A percentile compares a stretch with the other conserved stretches of the same genome.
These are phyloP conservation scores for Agarophyton chilense DNA, from an alignment of 23 red algal genomes.

Conservation along the genomic window DNA sequence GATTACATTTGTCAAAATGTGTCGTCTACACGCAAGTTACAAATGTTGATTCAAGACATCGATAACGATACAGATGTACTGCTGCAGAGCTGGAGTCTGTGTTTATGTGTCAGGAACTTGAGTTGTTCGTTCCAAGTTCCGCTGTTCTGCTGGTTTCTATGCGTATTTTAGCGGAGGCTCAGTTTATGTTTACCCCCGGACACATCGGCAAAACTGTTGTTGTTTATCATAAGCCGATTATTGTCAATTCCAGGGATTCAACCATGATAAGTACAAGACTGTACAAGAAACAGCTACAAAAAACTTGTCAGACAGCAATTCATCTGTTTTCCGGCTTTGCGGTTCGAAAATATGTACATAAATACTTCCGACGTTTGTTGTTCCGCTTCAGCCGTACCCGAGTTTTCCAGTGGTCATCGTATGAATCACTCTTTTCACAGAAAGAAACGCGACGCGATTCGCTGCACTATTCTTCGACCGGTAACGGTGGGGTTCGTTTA, in stretches of 20 bases:
- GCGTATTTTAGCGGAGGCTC: background rate
- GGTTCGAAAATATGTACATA: background rate
- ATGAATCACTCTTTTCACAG: background rate
- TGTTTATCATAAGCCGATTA: background rate
- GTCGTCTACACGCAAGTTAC: background rate
- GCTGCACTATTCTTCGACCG: background rate
- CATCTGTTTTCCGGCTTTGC: background rate
- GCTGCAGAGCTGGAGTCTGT: background rate
- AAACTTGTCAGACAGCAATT: background rate
- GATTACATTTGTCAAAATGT: background rate
- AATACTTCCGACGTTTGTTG: background rate
- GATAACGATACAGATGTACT: constrained; percentile 8
- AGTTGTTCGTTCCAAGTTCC: background rate
- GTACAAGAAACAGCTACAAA: background rate
- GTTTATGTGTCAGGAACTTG: background rate
- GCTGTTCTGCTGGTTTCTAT: background rate
- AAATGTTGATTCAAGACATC: background rate
- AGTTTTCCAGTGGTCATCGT: background rate
- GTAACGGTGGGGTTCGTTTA: background rate
- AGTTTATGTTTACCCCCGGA: background rate
- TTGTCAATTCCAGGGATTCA: background rate
- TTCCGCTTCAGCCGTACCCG: background rate
- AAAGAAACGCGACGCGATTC: background rate
- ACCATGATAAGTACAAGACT: background rate
- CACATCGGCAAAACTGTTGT: background rate